Base-by-base conservation (phyloP, 2,329 filamentous ascomycete species). In the Scedosporium minutisporum region DNA sequence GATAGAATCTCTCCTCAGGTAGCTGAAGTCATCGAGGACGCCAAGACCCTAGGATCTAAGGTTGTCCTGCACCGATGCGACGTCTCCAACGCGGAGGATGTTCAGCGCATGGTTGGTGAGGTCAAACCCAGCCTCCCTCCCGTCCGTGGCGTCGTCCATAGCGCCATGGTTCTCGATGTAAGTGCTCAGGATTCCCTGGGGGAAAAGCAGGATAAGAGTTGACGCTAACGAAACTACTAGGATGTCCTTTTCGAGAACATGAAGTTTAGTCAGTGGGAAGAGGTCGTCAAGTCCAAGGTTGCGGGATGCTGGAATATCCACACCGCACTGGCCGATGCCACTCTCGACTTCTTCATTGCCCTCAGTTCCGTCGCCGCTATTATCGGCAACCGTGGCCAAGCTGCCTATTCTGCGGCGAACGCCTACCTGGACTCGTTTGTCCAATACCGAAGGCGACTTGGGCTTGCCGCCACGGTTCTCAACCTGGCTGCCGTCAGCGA, bases 341-440 rank as follows among this genome's bases (percentile, higher is more conserved):
- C 65, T 4, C 65, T 74, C 0, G 73, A 75, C 63, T 77, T 79
- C 64, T 75, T 78, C 66, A 63, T 78, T 51, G 38, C 60, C n/a
- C 61, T 65, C 16, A 62, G 60, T 38, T 77, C 75, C 14, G 75
- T 74, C 0, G 74, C 75, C 4, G 72, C 76, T 38, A 72, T 77
- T 65, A 72, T 84, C 58, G 84, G 84, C 38, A 84, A 80, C 65
- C 78, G 80, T 4, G 81, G 82, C 0, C 84, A 86, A 64, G 78
- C 81, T 14, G 84, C 84, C 69, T 86, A 86, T 65, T 79, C 81
- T 2, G 81, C 82, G 0, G 82, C 80, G 4, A 83, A 83, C 66
- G 73, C 72, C 58, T 82, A 80, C 66, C 74, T 80, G 59, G 80
- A 83, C 60, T 76, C 79, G 0, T 72, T 83, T 21, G 79, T 80